Evolutionary conservation across 2,329 filamentous ascomycete species (phyloP).

Genomic region (Penicillium sp.): DNA sequence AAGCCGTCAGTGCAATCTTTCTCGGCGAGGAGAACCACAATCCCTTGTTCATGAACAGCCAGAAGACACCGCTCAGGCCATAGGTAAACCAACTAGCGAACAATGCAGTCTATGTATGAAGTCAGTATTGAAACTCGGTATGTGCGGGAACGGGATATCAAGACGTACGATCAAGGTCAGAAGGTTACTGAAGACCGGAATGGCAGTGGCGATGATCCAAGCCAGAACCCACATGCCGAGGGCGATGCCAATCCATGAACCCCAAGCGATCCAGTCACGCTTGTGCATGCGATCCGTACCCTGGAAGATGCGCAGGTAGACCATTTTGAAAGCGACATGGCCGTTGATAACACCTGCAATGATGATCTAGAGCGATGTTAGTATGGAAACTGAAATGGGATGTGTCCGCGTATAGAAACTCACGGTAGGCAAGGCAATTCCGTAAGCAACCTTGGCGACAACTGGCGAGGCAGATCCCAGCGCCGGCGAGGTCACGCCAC

Average conservation of each 20-base stretch:
- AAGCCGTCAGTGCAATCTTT: conserved; percentile 31
- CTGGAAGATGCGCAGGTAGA: conserved; percentile 65
- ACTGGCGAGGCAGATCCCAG: conserved; percentile 61
- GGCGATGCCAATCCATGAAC: conserved; percentile 62
- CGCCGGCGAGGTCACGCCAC: conserved; percentile 64
- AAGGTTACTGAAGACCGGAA: conserved; percentile 69
- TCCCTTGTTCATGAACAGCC: conserved; percentile 40
- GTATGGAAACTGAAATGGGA: not conserved
- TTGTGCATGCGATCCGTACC: conserved; percentile 59
- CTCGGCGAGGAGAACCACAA: conserved; percentile 32
- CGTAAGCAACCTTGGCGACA: conserved; percentile 67
- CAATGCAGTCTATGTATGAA: conserved; percentile 48
- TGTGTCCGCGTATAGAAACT: conserved; percentile 6
- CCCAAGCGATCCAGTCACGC: conserved; percentile 53
- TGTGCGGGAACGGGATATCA: not conserved
- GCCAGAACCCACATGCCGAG: conserved; percentile 60
- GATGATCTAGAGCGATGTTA: conserved; percentile 52
- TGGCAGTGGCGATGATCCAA: conserved; percentile 68
- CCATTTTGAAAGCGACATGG: conserved; percentile 66
- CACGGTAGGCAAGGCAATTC: conserved; percentile 66
- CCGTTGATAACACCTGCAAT: conserved; percentile 72
- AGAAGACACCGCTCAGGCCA: conserved; percentile 40
- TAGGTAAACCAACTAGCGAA: conserved; percentile 70
- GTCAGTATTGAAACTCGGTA: not conserved
- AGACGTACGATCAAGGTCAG: conserved; percentile 59